These are phyloP conservation scores for Parafenestella ontariensis DNA, from an alignment of 2,329 filamentous ascomycete species.

Conservation along the genomic window DNA sequence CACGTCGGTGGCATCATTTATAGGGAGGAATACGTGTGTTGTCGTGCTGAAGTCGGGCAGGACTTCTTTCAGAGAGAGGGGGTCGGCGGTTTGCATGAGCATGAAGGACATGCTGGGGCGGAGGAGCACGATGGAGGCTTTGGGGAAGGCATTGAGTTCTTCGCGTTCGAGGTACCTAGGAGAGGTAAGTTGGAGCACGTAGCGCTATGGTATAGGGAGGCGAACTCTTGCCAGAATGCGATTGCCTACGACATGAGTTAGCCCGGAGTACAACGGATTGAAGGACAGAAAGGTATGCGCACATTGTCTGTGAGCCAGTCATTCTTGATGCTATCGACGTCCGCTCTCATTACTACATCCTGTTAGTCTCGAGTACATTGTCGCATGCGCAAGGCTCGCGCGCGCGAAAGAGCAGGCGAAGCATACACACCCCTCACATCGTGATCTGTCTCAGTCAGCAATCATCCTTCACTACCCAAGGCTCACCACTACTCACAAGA, in stretches of 20 bases:
- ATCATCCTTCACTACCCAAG: not conserved
- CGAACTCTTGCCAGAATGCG: slow-evolving; percentile 94
- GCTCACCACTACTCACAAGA: slow-evolving; percentile 67
- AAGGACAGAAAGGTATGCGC: slow-evolving; percentile 22
- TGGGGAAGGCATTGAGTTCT: slow-evolving; percentile 78
- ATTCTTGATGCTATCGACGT: slow-evolving; percentile 84
- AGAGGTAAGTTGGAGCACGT: slow-evolving; percentile 5
- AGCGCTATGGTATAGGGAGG: not conserved
- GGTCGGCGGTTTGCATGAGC: slow-evolving; percentile 75
- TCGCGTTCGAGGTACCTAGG: slow-evolving; percentile 84
- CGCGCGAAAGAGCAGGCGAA: slow-evolving; percentile 19
- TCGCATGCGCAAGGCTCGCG: slow-evolving; percentile 1
- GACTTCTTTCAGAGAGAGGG: slow-evolving; percentile 65
- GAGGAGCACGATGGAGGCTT: slow-evolving; percentile 86
- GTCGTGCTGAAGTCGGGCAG: slow-evolving; percentile 81
- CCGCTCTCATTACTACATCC: slow-evolving; percentile 78
- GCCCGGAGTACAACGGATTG: not conserved
- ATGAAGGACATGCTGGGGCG: slow-evolving; percentile 93
- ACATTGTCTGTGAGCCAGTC: slow-evolving; percentile 99
- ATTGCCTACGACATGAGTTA: slow-evolving; percentile 71
- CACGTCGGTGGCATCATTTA: slow-evolving; percentile 84
- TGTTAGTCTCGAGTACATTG: slow-evolving; percentile 21
- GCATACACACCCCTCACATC: slow-evolving; percentile 67
- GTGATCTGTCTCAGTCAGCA: slow-evolving; percentile 59
- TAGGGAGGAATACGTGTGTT: slow-evolving; percentile 93